Evolutionary conservation across 805 yeast genomes (phyloP).

Genomic region (Kodamaea kaohsiungensis): DNA sequence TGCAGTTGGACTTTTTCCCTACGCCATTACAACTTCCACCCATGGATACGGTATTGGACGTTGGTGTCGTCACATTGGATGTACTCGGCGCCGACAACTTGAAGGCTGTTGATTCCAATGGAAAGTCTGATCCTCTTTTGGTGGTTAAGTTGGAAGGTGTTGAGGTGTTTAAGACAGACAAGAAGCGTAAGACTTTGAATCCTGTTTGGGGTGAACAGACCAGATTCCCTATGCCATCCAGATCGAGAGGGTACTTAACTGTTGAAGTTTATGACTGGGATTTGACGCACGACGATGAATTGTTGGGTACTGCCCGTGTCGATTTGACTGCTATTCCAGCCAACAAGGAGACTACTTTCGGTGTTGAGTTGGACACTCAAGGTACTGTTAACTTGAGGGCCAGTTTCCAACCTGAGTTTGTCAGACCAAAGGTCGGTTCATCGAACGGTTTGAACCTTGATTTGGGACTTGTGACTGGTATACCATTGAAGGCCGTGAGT

Average conservation of each 20-base stretch:
- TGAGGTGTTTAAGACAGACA: constrained; percentile 57
- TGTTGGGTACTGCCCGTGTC: constrained; percentile 52
- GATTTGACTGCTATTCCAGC: constrained; percentile 54
- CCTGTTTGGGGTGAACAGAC: constrained; percentile 78
- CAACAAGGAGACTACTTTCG: constrained; percentile 44
- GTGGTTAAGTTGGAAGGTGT: constrained; percentile 54
- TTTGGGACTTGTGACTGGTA: constrained; percentile 32
- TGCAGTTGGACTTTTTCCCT: constrained; percentile 65
- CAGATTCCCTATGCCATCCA: constrained; percentile 61
- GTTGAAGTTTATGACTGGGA: constrained; percentile 75
- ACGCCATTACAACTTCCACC: constrained; percentile 52
- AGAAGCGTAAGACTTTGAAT: constrained; percentile 62
- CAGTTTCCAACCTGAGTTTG: constrained; percentile 62
- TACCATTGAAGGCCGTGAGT: constrained; percentile 15
- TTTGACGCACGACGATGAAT: constrained; percentile 66
- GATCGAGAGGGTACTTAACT: constrained; percentile 51
- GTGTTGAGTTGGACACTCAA: constrained; percentile 58
- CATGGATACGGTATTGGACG: constrained; percentile 64
- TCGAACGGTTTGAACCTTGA: constrained; percentile 42
- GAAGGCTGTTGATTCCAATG: constrained; percentile 65
- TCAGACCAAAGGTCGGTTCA: constrained; percentile 57
- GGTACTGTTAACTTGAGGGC: constrained; percentile 59
- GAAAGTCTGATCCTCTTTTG: constrained; percentile 75
- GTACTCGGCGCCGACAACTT: constrained; percentile 57
- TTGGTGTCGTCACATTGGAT: constrained; percentile 61